phyloP scores from a whole-genome alignment of 2,329 filamentous ascomycete species.

The Neonectria faginata region DNA sequence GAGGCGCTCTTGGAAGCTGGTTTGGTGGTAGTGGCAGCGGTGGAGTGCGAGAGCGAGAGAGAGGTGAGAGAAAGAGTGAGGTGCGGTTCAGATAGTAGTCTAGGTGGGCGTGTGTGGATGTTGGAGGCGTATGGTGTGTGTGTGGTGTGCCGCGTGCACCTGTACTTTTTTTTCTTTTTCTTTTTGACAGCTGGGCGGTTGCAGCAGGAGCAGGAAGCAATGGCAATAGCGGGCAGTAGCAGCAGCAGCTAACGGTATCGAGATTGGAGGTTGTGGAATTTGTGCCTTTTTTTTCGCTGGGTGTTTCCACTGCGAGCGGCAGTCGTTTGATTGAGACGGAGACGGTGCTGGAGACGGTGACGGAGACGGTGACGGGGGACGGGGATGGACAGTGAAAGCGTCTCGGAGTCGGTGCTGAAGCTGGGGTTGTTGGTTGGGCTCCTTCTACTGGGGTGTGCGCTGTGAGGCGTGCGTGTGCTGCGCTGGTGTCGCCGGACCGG shows the following conservation, averaged over 20 bases:
- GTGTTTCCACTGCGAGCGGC: constrained; percentile 3
- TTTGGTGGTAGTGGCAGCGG: constrained; percentile 14
- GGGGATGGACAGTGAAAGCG: neutral
- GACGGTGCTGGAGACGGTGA: neutral
- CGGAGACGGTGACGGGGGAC: neutral
- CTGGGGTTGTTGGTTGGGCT: neutral
- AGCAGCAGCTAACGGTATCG: constrained; percentile 1
- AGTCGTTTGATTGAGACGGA: constrained; percentile 5
- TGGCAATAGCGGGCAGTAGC: neutral
- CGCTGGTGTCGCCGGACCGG: constrained; percentile 18
- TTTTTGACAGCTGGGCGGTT: constrained; percentile 11
- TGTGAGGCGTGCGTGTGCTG: constrained; percentile 1
- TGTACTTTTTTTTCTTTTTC: neutral
- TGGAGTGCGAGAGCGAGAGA: neutral
- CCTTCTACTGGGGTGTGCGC: constrained; percentile 1
- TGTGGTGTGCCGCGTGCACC: constrained; percentile 3
- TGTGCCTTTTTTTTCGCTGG: constrained; percentile 2
- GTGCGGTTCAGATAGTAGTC: neutral
- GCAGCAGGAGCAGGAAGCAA: neutral
- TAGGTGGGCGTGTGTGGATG: constrained; percentile 12
- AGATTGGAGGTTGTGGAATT: neutral
- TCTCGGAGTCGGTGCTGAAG: neutral
- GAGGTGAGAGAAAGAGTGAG: neutral
- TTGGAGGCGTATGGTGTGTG: constrained; percentile 7
- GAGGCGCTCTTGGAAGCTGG: constrained; percentile 9